Evolutionary conservation across 2,329 filamentous ascomycete species (phyloP), one percentile per base, ranked within the genome.

Genomic region (Exophiala bonariae): DNA sequence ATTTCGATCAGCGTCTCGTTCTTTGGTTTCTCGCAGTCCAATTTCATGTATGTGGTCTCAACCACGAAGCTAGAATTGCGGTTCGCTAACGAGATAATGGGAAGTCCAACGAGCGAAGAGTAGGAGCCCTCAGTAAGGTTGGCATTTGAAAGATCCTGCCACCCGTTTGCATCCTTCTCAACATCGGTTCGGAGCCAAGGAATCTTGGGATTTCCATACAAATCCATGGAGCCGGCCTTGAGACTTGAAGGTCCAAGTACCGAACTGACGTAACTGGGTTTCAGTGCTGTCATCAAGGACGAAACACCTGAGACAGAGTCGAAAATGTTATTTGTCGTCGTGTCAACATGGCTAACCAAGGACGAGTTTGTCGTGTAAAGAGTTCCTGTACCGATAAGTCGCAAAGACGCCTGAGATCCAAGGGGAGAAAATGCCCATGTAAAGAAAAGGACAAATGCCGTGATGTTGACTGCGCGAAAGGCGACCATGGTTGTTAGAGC

Each of bases 131-230:
- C 46, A 8, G 37, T 45, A 17, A 49, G 31, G 23, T 52, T 32
- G 18, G 30, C 34, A 16, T 41, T 28, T 3, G 44, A 38, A 11
- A 59, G 37, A 13, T 19, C 19, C 17, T 26, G 30, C 56, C 56
- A 59, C 13, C 54, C 54, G 11, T 57, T 41, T 19, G 30, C 11
- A 23, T 44, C 32, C 19, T 47, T 37, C 2, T 28, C 34, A 4
- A 36, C 26, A 19, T 20, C 23, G 17, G 42, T 34, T 11, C 20
- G 18, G 14, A 59, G 44, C 34, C 44, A 49, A 5, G 58, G 56
- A 5, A 59, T 55, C 34, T 49, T 56, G 14, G 59, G 49, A 39
- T 58, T 56, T 8, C 50, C 50, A 50, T 53, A 60, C 7, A 50
- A 32, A 49, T 59, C 58, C 36, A 34, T 54, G 8, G 47, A 44